These are phyloP conservation scores for Penicillium tannophilum DNA, from an alignment of 495 filamentous ascomycete genomes.

Conservation along the genomic window DNA sequence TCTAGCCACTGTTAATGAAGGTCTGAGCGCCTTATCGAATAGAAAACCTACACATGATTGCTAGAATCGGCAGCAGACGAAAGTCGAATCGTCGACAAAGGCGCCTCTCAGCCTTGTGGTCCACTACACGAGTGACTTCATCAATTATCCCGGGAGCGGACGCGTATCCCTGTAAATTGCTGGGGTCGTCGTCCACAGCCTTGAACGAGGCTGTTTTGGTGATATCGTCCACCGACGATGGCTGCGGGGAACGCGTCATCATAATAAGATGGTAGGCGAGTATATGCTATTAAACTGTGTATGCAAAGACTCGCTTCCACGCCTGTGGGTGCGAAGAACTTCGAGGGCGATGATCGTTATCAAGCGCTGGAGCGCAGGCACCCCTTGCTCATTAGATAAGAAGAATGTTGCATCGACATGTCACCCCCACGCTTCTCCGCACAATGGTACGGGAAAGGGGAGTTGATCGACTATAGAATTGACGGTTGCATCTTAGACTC, in stretches of 20 bases:
- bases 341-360: constrained; percentile 6
- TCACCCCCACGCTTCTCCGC: constrained; percentile 33
- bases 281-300: background rate
- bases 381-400: constrained; percentile 25
- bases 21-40: background rate
- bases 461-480: constrained; percentile 12
- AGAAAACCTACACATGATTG: constrained; percentile 57
- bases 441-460: constrained; percentile 10
- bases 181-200: constrained; percentile 30
- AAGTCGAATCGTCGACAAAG: constrained; percentile 64
- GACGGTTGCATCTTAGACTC: constrained; percentile 26
- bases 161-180: constrained; percentile 30
- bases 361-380: constrained; percentile 12
- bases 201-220: constrained; percentile 22
- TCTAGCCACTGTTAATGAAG: constrained; percentile 26
- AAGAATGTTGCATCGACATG: constrained; percentile 27
- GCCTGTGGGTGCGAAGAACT: background rate
- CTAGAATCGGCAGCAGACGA: constrained; percentile 62
- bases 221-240: constrained; percentile 21
- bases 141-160: constrained; percentile 35
- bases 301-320: background rate
- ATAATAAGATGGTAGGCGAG: constrained; percentile 7
- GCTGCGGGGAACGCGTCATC: constrained; percentile 10
- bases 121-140: constrained; percentile 41
- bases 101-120: constrained; percentile 58